Percentiles rank a stretch among this genome's conserved stretches.
These are phyloP conservation scores for Aegilops longissima DNA, from an alignment of 176 grass and related monocot species.

Conservation along the genomic window DNA sequence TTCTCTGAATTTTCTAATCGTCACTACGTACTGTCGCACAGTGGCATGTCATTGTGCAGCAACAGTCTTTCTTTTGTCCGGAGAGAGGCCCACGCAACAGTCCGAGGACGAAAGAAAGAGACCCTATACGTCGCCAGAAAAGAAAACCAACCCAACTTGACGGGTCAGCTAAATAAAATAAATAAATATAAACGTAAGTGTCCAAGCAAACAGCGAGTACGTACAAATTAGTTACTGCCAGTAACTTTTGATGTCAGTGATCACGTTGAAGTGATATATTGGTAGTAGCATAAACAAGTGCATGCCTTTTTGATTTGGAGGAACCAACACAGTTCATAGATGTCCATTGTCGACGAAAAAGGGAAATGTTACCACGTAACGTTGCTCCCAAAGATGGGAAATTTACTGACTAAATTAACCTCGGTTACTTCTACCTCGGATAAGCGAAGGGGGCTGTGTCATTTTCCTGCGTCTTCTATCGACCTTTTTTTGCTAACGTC, in stretches of 20 bases:
- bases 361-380: slow-evolving; percentile 1
- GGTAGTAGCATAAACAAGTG: too few relatives aligned
- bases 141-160: slow-evolving; percentile 15
- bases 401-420: background rate
- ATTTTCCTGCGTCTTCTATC: background rate
- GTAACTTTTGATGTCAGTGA: background rate
- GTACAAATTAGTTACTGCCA: background rate
- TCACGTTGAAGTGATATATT: too few relatives aligned
- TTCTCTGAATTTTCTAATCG: background rate
- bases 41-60: slow-evolving; percentile 20
- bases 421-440: background rate
- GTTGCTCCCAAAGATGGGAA: slow-evolving; percentile 15
- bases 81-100: slow-evolving; percentile 24
- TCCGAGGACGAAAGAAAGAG: slow-evolving; percentile 34
- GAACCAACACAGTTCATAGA: background rate
- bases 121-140: background rate
- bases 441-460: background rate
- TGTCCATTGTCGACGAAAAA: background rate
- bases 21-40: background rate
- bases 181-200: background rate
- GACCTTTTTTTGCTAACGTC: background rate
- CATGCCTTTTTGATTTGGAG: background rate
- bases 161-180: background rate
- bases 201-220: background rate
- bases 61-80: slow-evolving; percentile 23